Evolutionary conservation across 192 early-diverging fungal species (phyloP).

Genomic region (Coemansia asiatica): DNA sequence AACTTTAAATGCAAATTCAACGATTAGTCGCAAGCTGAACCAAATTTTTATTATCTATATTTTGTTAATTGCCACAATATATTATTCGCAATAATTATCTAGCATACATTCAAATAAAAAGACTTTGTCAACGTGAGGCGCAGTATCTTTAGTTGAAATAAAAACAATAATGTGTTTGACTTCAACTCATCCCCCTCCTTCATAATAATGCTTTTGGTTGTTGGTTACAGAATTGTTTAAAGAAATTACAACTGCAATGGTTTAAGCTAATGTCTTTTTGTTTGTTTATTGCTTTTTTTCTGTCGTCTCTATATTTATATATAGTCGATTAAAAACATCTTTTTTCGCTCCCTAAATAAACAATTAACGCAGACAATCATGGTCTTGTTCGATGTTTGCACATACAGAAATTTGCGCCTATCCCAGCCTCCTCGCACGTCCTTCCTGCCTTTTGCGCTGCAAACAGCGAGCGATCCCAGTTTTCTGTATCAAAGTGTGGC

Average conservation of each 20-base stretch:
- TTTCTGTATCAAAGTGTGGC: constrained; percentile 24
- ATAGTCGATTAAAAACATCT: background rate
- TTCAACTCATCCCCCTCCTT: no score
- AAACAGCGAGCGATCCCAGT: constrained; percentile 37
- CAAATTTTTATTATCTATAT: background rate
- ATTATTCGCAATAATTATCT: background rate
- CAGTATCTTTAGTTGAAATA: background rate
- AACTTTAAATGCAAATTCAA: background rate
- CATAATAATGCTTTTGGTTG: no score
- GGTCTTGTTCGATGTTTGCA: constrained; percentile 12
- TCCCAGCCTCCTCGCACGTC: constrained; percentile 37
- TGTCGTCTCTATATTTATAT: background rate
- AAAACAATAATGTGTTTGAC: no score
- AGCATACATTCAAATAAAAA: background rate
- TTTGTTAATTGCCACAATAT: background rate
- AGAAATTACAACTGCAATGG: no score
- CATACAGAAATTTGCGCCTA: constrained; percentile 41
- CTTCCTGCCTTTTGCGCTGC: constrained; percentile 27
- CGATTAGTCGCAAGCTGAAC: background rate
- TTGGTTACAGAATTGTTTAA: no score
- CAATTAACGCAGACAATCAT: background rate
- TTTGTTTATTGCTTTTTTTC: background rate
- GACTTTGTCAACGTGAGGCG: background rate
- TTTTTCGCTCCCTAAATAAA: no score
- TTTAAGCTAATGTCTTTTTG: background rate